These are phyloP conservation scores for Fusarium sp. DNA, from an alignment of 2,329 filamentous ascomycete species.

Conservation along the genomic window DNA sequence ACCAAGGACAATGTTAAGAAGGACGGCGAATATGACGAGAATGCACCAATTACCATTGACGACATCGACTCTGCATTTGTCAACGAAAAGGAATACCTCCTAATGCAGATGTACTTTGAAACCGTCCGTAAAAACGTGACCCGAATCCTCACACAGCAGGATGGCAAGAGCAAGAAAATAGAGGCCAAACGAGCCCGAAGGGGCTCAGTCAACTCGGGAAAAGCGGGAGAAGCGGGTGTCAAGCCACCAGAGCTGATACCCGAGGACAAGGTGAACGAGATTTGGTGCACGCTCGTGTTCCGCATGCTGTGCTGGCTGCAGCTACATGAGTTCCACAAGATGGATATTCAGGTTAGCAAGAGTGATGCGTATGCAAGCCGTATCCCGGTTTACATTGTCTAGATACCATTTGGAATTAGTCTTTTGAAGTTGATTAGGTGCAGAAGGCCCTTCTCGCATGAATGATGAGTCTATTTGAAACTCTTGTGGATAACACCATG, in stretches of 20 bases:
- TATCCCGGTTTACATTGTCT: constrained; percentile 50
- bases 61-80: constrained; percentile 29
- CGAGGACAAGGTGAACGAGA: constrained; percentile 22
- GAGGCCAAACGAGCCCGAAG: constrained; percentile 3
- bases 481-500: not conserved
- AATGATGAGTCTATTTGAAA: not conserved
- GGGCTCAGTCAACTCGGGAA: not conserved
- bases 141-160: not conserved
- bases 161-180: constrained; percentile 15
- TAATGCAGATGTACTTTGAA: constrained; percentile 32
- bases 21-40: not conserved
- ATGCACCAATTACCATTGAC: constrained; percentile 6
- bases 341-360: constrained; percentile 49
- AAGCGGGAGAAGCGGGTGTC: not conserved
- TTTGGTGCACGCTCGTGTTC: constrained; percentile 52
- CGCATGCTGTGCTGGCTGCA: constrained; percentile 54
- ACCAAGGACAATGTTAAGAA: not conserved
- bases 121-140: constrained; percentile 23
- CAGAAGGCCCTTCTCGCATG: not conserved
- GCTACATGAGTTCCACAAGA: constrained; percentile 53
- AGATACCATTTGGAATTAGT: not conserved
- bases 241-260: not conserved
- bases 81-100: constrained; percentile 18
- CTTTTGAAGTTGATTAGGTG: not conserved
- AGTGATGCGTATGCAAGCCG: constrained; percentile 50